Percentiles rank a stretch among this genome's conserved stretches.
Conservation (phyloP, 2,329 filamentous ascomycete species). For the Whalleya microplaca region DNA sequence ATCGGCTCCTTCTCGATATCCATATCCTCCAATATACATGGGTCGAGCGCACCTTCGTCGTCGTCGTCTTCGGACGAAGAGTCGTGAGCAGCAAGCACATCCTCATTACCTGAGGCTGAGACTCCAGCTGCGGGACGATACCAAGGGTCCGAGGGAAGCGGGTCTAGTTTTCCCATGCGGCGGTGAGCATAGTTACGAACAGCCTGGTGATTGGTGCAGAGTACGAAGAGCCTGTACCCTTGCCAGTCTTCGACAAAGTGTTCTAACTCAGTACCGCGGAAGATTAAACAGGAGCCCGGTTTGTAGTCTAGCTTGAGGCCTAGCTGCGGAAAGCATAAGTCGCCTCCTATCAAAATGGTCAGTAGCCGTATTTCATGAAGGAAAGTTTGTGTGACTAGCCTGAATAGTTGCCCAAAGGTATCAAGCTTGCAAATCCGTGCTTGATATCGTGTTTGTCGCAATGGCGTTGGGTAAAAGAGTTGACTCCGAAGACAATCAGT, state of each 20-base stretch:
- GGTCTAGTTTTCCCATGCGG: neutral
- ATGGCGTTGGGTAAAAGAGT: constrained; percentile 4
- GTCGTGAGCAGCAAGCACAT: no score
- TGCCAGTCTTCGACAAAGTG: constrained; percentile 12
- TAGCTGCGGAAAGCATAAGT: constrained; percentile 6
- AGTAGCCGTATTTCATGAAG: neutral
- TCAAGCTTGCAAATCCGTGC: constrained; percentile 4
- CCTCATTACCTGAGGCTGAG: no score
- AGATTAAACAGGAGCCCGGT: constrained; percentile 7
- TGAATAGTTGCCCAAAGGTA: constrained; percentile 6
- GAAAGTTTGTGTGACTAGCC: neutral
- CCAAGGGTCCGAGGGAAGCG: neutral
- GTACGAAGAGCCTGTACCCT: constrained; percentile 7
- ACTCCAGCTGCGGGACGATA: neutral
- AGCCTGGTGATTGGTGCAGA: constrained; percentile 9
- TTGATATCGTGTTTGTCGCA: constrained; percentile 6
- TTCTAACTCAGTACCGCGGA: constrained; percentile 9
- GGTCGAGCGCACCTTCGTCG: no score
- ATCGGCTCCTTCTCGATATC: no score
- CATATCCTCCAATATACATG: no score
- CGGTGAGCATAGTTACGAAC: constrained; percentile 6
- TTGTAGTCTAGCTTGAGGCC: constrained; percentile 2
- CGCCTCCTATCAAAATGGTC: constrained; percentile 1
- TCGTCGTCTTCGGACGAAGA: no score
- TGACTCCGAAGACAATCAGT: constrained; percentile 8